phyloP scores from a whole-genome alignment of 1,139 yeast species.

The Lodderomyces oxycetoniae region DNA sequence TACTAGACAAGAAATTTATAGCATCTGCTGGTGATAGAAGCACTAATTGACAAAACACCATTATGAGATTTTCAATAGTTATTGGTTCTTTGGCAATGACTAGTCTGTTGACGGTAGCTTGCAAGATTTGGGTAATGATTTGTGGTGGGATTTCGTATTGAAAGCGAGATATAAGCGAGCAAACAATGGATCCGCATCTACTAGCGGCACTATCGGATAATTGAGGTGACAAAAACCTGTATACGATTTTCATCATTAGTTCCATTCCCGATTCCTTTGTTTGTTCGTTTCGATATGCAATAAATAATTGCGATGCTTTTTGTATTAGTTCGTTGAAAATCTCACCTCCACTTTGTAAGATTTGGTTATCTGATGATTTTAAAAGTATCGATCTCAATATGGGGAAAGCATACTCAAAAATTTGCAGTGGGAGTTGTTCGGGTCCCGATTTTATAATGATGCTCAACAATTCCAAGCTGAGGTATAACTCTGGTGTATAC shows the following conservation, averaged over 20 bases:
- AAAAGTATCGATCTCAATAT: constrained; percentile 49
- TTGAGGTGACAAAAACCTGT: constrained; percentile 66
- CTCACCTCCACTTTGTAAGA: constrained; percentile 74
- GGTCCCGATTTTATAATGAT: constrained; percentile 46
- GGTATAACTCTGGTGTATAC: constrained; percentile 56
- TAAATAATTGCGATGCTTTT: constrained; percentile 44
- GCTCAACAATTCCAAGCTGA: constrained; percentile 64
- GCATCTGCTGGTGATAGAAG: constrained; percentile 57
- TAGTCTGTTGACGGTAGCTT: constrained; percentile 68
- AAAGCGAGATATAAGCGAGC: constrained; percentile 61
- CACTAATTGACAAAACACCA: constrained; percentile 72
- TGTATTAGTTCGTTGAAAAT: constrained; percentile 61
- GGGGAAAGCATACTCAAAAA: constrained; percentile 50
- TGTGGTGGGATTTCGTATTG: constrained; percentile 44
- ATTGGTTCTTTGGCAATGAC: constrained; percentile 62
- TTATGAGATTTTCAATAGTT: constrained; percentile 69
- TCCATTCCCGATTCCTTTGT: constrained; percentile 48
- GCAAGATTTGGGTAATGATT: constrained; percentile 55
- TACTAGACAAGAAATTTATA: constrained; percentile 47
- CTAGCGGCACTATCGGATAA: constrained; percentile 77
- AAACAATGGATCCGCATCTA: constrained; percentile 65
- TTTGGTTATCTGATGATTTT: constrained; percentile 66
- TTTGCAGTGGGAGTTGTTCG: constrained; percentile 39
- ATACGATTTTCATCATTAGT: constrained; percentile 54
- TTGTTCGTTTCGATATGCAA: constrained; percentile 33